Evolutionary conservation across 1,284 basidiomycete genomes (phyloP).

Genomic region (Cutaneotrichosporon spelunceum): DNA sequence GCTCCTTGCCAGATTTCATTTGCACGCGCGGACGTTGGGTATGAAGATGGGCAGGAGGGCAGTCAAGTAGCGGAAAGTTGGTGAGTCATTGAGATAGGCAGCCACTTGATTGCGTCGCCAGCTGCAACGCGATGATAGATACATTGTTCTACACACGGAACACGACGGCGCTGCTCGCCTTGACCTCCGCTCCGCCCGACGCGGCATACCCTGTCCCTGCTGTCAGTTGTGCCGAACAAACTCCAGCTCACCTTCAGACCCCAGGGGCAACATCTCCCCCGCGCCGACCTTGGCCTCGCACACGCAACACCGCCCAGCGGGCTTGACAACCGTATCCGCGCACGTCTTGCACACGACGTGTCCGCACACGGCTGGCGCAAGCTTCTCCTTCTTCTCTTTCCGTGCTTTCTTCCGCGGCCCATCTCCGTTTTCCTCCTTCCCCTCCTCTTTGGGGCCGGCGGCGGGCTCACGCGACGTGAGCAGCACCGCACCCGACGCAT

Average conservation of each 20-base stretch:
- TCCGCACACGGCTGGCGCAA: slow-evolving; percentile 57
- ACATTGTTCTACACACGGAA: slow-evolving; percentile 40
- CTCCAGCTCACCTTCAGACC: slow-evolving; percentile 66
- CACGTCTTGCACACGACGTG: slow-evolving; percentile 86
- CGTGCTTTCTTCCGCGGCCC: slow-evolving; percentile 34
- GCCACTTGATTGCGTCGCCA: too few species aligned
- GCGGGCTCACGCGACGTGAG: slow-evolving; percentile 31
- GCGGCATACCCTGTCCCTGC: slow-evolving; percentile 82
- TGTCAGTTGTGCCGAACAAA: slow-evolving; percentile 8
- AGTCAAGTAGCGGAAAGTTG: too few species aligned
- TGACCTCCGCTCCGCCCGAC: slow-evolving; percentile 77
- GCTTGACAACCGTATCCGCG: slow-evolving; percentile 71
- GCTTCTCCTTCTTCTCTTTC: slow-evolving; percentile 41
- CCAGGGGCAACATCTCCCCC: slow-evolving; percentile 46
- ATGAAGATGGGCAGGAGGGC: too few species aligned
- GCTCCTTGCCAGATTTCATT: too few species aligned
- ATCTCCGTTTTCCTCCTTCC: slow-evolving; percentile 30
- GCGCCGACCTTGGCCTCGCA: slow-evolving; percentile 61
- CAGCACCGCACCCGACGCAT: slow-evolving; percentile 69
- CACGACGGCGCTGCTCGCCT: slow-evolving; percentile 32
- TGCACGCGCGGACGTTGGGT: too few species aligned
- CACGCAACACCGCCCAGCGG: slow-evolving; percentile 71
- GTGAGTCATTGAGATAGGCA: too few species aligned
- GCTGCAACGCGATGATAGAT: slow-evolving; percentile 4
- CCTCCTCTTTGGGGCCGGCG: slow-evolving; percentile 5